These are phyloP conservation scores for Salvia splendens DNA, from an alignment of 257 asterid genomes.

Conservation along the genomic window DNA sequence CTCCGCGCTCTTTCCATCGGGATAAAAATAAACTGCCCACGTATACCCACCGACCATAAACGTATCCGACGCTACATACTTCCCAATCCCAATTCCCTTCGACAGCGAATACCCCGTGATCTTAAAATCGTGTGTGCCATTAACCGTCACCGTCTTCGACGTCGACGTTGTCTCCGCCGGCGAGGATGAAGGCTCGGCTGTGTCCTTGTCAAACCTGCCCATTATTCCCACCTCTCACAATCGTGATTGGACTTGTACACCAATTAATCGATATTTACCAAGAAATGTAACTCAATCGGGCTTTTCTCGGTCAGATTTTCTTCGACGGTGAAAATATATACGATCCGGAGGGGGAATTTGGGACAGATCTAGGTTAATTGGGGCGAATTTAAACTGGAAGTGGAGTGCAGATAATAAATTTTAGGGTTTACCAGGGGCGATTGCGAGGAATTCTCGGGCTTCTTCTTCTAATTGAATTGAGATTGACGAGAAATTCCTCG, in stretches of 20 bases:
- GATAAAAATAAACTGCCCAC: slow-evolving; percentile 93
- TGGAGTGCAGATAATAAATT: slow-evolving; percentile 22
- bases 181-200: slow-evolving; percentile 50
- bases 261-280: background rate
- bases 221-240: slow-evolving; percentile 42
- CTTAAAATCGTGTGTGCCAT: slow-evolving; percentile 83
- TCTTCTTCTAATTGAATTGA: slow-evolving; percentile 1
- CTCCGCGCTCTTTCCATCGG: slow-evolving; percentile 91
- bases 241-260: background rate
- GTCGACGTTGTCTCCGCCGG: slow-evolving; percentile 69
- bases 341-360: slow-evolving; percentile 20
- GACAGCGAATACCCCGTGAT: slow-evolving; percentile 78
- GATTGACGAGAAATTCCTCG: slow-evolving; percentile 41
- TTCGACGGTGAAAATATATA: background rate
- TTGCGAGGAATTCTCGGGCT: slow-evolving; percentile 36
- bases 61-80: slow-evolving; percentile 76
- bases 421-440: slow-evolving; percentile 34
- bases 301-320: slow-evolving; percentile 9
- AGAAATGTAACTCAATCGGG: slow-evolving; percentile 4
- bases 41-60: slow-evolving; percentile 88
- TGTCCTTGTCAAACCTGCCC: slow-evolving; percentile 65
- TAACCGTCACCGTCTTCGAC: slow-evolving; percentile 74
- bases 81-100: slow-evolving; percentile 90
- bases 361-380: slow-evolving; percentile 38
- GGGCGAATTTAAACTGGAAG: slow-evolving; percentile 26